Percentiles rank a stretch among this genome's conserved stretches.
phyloP scores from a whole-genome alignment of 2,329 filamentous ascomycete species.

The Massarina eburnea region DNA sequence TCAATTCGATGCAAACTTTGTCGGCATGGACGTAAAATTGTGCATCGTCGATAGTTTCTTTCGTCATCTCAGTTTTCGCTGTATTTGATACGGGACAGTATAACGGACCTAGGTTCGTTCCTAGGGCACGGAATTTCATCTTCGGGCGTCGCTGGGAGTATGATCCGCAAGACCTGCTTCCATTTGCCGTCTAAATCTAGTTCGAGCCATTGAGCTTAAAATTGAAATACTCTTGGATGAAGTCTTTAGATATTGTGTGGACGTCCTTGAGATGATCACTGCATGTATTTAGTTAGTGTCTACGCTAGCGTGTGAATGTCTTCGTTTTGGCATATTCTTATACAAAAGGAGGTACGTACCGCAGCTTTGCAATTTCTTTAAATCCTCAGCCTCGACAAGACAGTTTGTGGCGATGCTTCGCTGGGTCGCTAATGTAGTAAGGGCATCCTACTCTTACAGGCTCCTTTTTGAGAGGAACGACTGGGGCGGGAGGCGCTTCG shows the following conservation, averaged over 20 bases:
- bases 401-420: neutral
- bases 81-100: neutral
- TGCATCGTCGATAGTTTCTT: neutral
- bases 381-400: constrained; percentile 1
- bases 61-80: neutral
- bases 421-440: neutral
- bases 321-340: neutral
- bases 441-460: neutral
- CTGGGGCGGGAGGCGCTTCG: no score
- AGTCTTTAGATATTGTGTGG: neutral
- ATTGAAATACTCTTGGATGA: neutral
- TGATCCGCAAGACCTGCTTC: constrained; percentile 3
- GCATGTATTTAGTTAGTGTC: neutral
- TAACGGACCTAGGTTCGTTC: neutral
- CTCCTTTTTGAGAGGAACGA: neutral
- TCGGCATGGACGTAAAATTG: neutral
- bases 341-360: constrained; percentile 2
- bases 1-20: neutral
- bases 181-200: constrained; percentile 3
- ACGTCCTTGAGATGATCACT: constrained; percentile 8
- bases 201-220: neutral
- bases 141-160: constrained; percentile 2
- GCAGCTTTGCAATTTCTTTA: constrained; percentile 8
- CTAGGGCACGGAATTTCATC: neutral
- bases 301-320: neutral